Evolutionary conservation across 768 basidiomycete species (phyloP).

Genomic region (Cantharellus anzutake): DNA sequence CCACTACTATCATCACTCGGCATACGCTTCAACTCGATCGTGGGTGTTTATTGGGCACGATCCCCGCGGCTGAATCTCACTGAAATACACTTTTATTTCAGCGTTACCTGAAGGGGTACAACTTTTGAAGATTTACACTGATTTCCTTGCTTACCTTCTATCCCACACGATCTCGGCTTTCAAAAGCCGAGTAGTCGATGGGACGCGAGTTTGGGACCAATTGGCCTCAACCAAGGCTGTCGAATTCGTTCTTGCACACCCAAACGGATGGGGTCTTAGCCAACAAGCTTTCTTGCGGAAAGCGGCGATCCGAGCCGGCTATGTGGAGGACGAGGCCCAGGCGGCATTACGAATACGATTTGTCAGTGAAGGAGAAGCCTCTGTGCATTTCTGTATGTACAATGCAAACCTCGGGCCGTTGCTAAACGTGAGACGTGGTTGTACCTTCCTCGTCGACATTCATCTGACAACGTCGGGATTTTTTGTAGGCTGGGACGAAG

Average conservation of each 20-base stretch:
- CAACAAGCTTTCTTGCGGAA: conserved; percentile 27
- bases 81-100: neutral
- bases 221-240: no score
- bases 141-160: conserved; percentile 15
- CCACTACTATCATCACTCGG: neutral
- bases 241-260: conserved; percentile 9
- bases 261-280: conserved; percentile 29
- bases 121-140: conserved; percentile 12
- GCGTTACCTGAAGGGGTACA: conserved; percentile 10
- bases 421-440: neutral
- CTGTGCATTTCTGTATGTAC: conserved; percentile 22
- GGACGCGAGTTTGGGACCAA: neutral
- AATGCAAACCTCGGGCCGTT: neutral
- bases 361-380: conserved; percentile 35
- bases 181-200: neutral
- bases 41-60: neutral
- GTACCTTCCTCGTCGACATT: neutral
- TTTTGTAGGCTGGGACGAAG: neutral
- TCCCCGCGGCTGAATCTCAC: neutral
- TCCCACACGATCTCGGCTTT: conserved; percentile 11
- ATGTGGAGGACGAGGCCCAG: conserved; percentile 19
- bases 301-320: conserved; percentile 23
- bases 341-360: conserved; percentile 25
- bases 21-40: neutral
- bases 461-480: neutral